These are phyloP conservation scores for Plantago major DNA, from an alignment of 257 asterid species.

Conservation along the genomic window DNA sequence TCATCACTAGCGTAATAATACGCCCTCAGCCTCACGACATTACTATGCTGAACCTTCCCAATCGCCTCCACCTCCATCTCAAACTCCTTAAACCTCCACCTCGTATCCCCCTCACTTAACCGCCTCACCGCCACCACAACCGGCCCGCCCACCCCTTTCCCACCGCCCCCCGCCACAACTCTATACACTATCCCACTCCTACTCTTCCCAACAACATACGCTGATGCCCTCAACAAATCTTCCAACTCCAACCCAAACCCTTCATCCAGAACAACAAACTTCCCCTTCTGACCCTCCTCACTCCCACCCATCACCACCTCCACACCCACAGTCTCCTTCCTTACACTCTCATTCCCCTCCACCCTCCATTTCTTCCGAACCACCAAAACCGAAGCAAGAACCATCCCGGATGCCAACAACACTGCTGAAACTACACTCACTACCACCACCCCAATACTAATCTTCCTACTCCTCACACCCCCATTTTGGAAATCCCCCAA, in stretches of 20 bases:
- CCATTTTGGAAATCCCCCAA: slow-evolving; percentile 36
- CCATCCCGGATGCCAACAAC: slow-evolving; percentile 47
- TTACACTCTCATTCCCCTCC: slow-evolving; percentile 31
- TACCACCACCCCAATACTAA: slow-evolving; percentile 37
- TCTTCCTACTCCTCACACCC: slow-evolving; percentile 28
- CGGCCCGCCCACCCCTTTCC: slow-evolving; percentile 24
- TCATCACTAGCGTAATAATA: slow-evolving; percentile 90
- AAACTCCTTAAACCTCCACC: slow-evolving; percentile 74
- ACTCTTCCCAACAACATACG: slow-evolving; percentile 93
- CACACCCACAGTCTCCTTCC: slow-evolving; percentile 35
- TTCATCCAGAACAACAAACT: slow-evolving; percentile 66
- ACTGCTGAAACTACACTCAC: slow-evolving; percentile 59
- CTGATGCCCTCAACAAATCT: slow-evolving; percentile 95
- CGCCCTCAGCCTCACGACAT: slow-evolving; percentile 76
- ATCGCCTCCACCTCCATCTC: slow-evolving; percentile 82
- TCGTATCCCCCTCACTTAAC: slow-evolving; percentile 71
- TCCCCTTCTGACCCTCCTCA: slow-evolving; percentile 78
- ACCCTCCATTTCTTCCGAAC: slow-evolving; percentile 48
- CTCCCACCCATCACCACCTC: slow-evolving; percentile 25
- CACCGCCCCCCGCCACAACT: slow-evolving; percentile 75
- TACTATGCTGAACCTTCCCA: slow-evolving; percentile 71
- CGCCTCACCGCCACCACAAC: slow-evolving; percentile 77
- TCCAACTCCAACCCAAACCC: slow-evolving; percentile 80
- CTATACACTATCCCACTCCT: slow-evolving; percentile 87
- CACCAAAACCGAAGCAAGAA: slow-evolving; percentile 52